These are phyloP conservation scores for Ceratobasidium sp. DNA, from an alignment of 1,284 basidiomycete genomes.

Conservation along the genomic window DNA sequence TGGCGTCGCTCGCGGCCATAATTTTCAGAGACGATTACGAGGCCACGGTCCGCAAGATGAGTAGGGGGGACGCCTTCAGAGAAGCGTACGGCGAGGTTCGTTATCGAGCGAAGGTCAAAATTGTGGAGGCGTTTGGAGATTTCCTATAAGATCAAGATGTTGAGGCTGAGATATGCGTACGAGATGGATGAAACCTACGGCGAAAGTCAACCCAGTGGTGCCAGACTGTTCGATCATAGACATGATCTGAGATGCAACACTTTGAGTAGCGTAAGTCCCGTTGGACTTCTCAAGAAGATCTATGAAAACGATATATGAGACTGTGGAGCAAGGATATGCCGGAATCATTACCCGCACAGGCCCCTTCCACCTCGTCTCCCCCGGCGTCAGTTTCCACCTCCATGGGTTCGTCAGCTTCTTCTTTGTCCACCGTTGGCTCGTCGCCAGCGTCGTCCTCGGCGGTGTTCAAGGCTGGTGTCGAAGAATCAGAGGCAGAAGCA, in stretches of 20 bases:
- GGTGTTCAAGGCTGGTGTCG: neutral
- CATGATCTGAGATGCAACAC: constrained; percentile 70
- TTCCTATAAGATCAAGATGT: constrained; percentile 64
- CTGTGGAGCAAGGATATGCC: neutral
- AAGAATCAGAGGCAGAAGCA: neutral
- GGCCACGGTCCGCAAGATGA: constrained; percentile 77
- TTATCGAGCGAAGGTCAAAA: constrained; percentile 83
- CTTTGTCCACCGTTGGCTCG: neutral
- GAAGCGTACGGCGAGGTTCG: constrained; percentile 77
- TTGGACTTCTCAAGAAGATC: neutral
- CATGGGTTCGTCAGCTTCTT: neutral
- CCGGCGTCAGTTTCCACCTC: neutral
- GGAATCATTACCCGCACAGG: too few relatives aligned
- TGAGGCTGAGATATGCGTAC: constrained; percentile 13
- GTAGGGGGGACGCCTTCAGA: constrained; percentile 72
- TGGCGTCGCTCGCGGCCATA: constrained; percentile 83
- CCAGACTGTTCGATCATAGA: constrained; percentile 76
- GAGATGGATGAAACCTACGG: constrained; percentile 61
- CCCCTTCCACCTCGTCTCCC: neutral
- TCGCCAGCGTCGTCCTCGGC: constrained; percentile 14
- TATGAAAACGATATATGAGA: neutral
- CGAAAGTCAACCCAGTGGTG: constrained; percentile 75
- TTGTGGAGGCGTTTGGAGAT: constrained; percentile 72
- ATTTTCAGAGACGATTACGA: constrained; percentile 78
- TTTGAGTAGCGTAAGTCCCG: constrained; percentile 13